These are phyloP conservation scores for Lodderomyces pseudojiufengensis DNA, from an alignment of 1,139 yeast species.

Conservation along the genomic window DNA sequence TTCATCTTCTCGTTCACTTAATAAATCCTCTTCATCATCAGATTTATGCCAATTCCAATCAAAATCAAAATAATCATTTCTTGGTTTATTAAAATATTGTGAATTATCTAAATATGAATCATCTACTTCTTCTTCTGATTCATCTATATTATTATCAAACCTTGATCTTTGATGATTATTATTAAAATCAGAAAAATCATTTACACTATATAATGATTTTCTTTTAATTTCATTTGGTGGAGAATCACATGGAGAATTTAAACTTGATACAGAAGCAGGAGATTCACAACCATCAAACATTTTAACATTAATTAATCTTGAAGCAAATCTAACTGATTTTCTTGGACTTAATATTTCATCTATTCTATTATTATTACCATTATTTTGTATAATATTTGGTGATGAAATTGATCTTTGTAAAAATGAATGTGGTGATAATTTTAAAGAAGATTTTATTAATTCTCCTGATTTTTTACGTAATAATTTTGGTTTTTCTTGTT, in stretches of 20 bases:
- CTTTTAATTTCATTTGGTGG: slow-evolving; percentile 22
- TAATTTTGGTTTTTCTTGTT: slow-evolving; percentile 12
- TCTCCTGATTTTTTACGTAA: slow-evolving; percentile 40
- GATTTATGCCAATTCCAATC: slow-evolving; percentile 3
- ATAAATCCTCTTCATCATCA: slow-evolving; percentile 1
- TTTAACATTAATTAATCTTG: slow-evolving; percentile 34
- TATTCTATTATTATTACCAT: not conserved
- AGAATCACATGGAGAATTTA: slow-evolving; percentile 32
- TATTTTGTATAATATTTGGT: slow-evolving; percentile 12
- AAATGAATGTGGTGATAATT: slow-evolving; percentile 21
- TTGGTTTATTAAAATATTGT: slow-evolving; percentile 1
- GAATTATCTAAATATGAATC: slow-evolving; percentile 1
- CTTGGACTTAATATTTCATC: slow-evolving; percentile 7
- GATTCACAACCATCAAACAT: slow-evolving; percentile 42
- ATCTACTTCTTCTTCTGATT: slow-evolving; percentile 1
- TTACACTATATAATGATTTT: slow-evolving; percentile 4
- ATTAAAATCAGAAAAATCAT: slow-evolving; percentile 17
- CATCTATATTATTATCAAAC: not conserved
- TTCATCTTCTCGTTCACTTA: not conserved
- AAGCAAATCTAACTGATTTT: slow-evolving; percentile 38
- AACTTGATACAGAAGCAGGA: slow-evolving; percentile 36
- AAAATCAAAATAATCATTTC: slow-evolving; percentile 1
- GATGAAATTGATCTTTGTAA: slow-evolving; percentile 24
- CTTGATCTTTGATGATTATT: slow-evolving; percentile 5
- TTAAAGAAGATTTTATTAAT: slow-evolving; percentile 38